Evolutionary conservation across 208 protist genomes (phyloP).

Genomic region (Wallacemonas sp.): DNA sequence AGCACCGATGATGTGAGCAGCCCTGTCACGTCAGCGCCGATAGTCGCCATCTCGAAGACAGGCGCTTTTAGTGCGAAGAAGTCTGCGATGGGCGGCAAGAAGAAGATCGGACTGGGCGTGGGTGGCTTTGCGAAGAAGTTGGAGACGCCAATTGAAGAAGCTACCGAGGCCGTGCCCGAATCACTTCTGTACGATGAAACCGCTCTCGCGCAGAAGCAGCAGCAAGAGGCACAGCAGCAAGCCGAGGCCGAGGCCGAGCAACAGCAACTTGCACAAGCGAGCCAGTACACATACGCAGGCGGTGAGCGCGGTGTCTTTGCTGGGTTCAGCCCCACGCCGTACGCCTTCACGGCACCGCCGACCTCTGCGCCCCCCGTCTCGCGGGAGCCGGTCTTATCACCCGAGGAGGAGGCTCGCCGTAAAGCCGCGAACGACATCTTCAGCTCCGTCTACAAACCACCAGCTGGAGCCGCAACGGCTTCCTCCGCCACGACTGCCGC

Average conservation of each 20-base stretch:
- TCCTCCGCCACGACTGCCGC: no score
- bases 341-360: conserved; percentile 1
- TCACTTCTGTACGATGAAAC: conserved; percentile 57
- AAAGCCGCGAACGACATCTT: conserved; percentile 8
- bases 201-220: conserved; percentile 4
- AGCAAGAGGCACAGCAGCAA: conserved; percentile 26
- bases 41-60: conserved; percentile 31
- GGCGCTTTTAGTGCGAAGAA: conserved; percentile 17
- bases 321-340: neutral
- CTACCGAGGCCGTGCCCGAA: conserved; percentile 47
- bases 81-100: conserved; percentile 25
- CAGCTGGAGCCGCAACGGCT: no score
- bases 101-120: conserved; percentile 64
- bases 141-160: conserved; percentile 37
- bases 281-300: no score
- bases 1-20: conserved; percentile 21
- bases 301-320: neutral
- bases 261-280: neutral
- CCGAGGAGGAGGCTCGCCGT: neutral
- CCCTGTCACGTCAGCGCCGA: conserved; percentile 23
- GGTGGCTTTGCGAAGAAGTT: conserved; percentile 11
- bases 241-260: conserved; percentile 23
- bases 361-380: neutral
- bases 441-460: conserved; percentile 14
- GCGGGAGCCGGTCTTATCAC: neutral